phyloP scores from a whole-genome alignment of 2,329 filamentous ascomycete species.

The Cladorrhinum sp. region DNA sequence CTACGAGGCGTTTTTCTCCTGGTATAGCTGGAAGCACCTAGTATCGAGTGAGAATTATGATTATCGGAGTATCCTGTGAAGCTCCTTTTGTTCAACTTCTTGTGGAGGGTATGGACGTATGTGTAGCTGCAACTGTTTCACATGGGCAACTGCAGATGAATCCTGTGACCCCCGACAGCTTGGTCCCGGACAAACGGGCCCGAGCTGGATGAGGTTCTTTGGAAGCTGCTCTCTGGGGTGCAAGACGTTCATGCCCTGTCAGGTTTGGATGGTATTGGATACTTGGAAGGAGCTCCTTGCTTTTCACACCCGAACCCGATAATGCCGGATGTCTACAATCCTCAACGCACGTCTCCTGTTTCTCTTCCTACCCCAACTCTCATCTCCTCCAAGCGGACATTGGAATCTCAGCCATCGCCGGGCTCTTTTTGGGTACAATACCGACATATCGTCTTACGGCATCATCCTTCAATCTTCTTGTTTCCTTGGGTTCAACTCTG shows the following conservation, averaged over 20 bases:
- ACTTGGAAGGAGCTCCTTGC: background rate
- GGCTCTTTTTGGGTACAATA: constrained; percentile 10
- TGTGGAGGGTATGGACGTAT: too few species aligned
- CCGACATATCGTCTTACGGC: constrained; percentile 2
- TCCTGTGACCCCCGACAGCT: background rate
- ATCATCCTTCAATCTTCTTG: constrained; percentile 5
- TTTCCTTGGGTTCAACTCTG: constrained; percentile 1
- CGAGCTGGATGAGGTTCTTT: background rate
- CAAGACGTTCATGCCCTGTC: background rate
- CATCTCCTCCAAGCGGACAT: background rate
- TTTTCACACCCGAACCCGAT: too few species aligned
- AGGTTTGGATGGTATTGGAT: background rate
- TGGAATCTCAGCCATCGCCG: background rate
- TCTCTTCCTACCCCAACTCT: background rate
- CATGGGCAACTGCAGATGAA: background rate
- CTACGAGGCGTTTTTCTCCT: background rate
- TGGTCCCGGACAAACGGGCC: background rate
- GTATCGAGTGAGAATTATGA: background rate
- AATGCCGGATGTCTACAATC: background rate
- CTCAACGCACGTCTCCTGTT: background rate
- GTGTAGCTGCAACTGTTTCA: background rate
- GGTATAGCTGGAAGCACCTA: background rate
- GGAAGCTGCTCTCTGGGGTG: background rate
- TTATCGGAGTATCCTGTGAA: background rate
- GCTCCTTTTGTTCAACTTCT: background rate